Conservation (phyloP, 1,284 basidiomycete genomes). For the Caloboletus inedulis region DNA sequence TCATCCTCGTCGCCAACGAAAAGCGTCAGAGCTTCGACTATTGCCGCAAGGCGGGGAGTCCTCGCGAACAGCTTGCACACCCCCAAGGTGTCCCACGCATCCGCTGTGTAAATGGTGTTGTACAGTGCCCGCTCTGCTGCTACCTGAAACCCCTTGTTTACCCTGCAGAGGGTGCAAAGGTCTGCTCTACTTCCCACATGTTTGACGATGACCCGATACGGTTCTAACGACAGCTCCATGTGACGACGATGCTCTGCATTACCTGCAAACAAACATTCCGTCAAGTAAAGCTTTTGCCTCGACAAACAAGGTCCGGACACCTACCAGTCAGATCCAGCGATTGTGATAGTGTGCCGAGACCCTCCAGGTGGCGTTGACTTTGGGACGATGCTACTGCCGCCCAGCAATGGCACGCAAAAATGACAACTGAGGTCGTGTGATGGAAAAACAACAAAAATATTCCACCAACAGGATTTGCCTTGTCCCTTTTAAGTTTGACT, state of each 20-base stretch:
- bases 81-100: constrained; percentile 36
- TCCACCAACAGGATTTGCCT: not conserved
- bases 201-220: constrained; percentile 52
- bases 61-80: constrained; percentile 47
- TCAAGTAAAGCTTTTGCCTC: not conserved
- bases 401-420: not conserved
- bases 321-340: constrained; percentile 11
- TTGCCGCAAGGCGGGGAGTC: constrained; percentile 44
- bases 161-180: constrained; percentile 52
- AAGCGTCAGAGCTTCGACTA: constrained; percentile 55
- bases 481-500: constrained; percentile 19
- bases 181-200: constrained; percentile 49
- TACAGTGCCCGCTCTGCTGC: constrained; percentile 58
- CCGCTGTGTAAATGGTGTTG: constrained; percentile 50
- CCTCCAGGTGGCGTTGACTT: not conserved
- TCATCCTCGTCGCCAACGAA: constrained; percentile 26
- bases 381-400: not conserved
- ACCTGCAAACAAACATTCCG: constrained; percentile 7
- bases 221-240: constrained; percentile 59
- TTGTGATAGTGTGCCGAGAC: not conserved
- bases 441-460: constrained; percentile 5
- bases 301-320: not conserved
- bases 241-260: constrained; percentile 18
- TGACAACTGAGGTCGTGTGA: not conserved
- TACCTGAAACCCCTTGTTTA: constrained; percentile 50